Evolutionary conservation across 768 basidiomycete genomes (phyloP).

Genomic region (Phylloporus arenicola): DNA sequence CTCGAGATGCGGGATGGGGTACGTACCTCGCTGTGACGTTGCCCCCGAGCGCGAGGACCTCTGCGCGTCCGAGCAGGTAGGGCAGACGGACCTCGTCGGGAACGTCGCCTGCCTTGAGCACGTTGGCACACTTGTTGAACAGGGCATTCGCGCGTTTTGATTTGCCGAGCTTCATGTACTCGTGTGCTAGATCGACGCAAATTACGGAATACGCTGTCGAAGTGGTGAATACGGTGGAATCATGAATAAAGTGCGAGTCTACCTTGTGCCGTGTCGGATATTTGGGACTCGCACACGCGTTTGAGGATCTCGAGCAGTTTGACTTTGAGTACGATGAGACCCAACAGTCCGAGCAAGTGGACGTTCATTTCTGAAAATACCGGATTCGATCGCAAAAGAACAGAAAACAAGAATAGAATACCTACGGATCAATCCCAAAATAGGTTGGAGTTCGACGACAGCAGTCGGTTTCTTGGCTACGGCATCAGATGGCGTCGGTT

Average conservation of each 20-base stretch:
- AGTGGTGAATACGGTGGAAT: background rate
- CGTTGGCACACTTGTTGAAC: slow-evolving; percentile 51
- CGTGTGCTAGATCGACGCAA: slow-evolving; percentile 70
- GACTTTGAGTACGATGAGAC: slow-evolving; percentile 59
- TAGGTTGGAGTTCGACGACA: slow-evolving; percentile 24
- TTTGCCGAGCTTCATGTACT: slow-evolving; percentile 78
- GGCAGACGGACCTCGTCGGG: slow-evolving; percentile 49
- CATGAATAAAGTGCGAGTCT: background rate
- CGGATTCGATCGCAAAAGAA: background rate
- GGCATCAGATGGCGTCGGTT: background rate
- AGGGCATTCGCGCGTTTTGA: slow-evolving; percentile 58
- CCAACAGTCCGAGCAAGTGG: slow-evolving; percentile 64
- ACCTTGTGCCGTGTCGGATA: slow-evolving; percentile 46
- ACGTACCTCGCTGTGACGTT: slow-evolving; percentile 56
- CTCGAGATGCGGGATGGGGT: background rate
- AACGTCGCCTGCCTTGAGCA: slow-evolving; percentile 39
- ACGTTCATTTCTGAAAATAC: slow-evolving; percentile 44
- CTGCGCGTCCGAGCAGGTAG: slow-evolving; percentile 62
- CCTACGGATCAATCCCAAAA: slow-evolving; percentile 54
- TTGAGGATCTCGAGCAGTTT: slow-evolving; percentile 61
- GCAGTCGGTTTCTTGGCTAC: background rate
- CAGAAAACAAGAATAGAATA: background rate
- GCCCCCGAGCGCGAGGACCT: slow-evolving; percentile 56
- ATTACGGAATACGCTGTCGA: slow-evolving; percentile 51
- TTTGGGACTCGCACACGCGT: slow-evolving; percentile 49